phyloP scores from a whole-genome alignment of 257 asterid genomes.

The Scutellaria baicalensis region DNA sequence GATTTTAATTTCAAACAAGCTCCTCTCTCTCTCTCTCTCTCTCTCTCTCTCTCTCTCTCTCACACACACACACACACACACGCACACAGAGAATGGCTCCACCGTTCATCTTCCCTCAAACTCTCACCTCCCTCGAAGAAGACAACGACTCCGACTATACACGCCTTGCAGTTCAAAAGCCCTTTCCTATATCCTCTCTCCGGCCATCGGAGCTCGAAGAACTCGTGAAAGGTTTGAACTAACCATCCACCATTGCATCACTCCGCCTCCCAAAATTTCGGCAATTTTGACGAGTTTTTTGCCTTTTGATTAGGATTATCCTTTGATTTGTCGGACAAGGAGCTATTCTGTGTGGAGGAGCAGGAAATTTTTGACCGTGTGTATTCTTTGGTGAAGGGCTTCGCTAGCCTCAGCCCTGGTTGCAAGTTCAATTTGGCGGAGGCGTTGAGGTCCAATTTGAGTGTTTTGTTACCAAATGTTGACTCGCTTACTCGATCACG shows the following conservation, averaged over 20 bases:
- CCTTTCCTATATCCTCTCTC: conserved; percentile 35
- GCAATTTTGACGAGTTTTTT: neutral
- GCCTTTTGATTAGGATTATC: conserved; percentile 45
- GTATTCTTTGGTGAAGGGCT: conserved; percentile 75
- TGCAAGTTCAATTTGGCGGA: conserved; percentile 82
- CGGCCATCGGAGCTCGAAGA: conserved; percentile 75
- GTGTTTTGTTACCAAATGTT: conserved; percentile 82
- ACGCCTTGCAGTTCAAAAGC: conserved; percentile 46
- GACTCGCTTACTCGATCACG: conserved; percentile 48
- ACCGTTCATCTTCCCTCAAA: conserved; percentile 63
- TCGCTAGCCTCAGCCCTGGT: conserved; percentile 37
- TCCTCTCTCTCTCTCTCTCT: neutral
- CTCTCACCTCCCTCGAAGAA: conserved; percentile 56
- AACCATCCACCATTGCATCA: neutral
- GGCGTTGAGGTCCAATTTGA: conserved; percentile 81
- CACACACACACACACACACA: neutral
- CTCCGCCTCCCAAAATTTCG: neutral
- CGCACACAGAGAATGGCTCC: conserved; percentile 52
- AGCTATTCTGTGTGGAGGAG: conserved; percentile 80
- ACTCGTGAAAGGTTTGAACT: conserved; percentile 67
- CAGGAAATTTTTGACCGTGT: conserved; percentile 84
- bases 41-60: neutral
- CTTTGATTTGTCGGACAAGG: conserved; percentile 89
- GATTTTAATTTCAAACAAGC: conserved; percentile 24
- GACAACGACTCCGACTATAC: conserved; percentile 32